Evolutionary conservation across 129 eudicot species (phyloP), one percentile per base, ranked within the genome.

Genomic region (Flaveria robusta): DNA sequence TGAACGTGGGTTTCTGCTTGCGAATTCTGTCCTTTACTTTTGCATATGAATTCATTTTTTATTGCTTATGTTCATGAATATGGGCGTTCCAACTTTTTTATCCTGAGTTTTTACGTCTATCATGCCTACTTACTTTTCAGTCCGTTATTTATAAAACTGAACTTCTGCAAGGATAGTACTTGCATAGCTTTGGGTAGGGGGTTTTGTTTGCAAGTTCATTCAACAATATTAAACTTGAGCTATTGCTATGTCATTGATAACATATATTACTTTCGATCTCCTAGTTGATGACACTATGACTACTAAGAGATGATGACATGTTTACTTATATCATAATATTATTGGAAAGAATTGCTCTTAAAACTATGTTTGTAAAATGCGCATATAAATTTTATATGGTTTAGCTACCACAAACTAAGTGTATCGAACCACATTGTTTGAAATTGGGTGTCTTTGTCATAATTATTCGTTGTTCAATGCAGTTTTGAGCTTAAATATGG

Each of bases 401-500:
- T 58, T 58, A 10, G 65, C 65, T 23, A 58, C 16, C 34, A 0
- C 13, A 58, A 10, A 22, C 65, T 9, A 3, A 34, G 65, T 27
- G 29, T 13, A 14, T 62, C 42, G 5, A 27, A 27, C 4, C 20
- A 29, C 42, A 14, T 62, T 27, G 68, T 62, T 27, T 62, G 68
- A 62, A 62, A 26, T 62, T 62, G 68, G 68, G 43, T 62, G 68
- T 14, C 20, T 62, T 26, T 62, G 10, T 62, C 9, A 27, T 62
- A 1, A 62, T 62, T 62, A 2, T 63, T 5, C 4, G 3, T 63
- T 31, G 68, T 42, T 67, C 22, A 10, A 34, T 42, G 72, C 72
- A 67, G 49, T 41, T 54, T 41, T 37, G 51, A 72, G 67, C 77
- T 12, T 72, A 42, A 8, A 52, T 45, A 85, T 85, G 88, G 70